phyloP scores from a whole-genome alignment of 1,139 yeast species.

The Zygoascus hellenicus region DNA sequence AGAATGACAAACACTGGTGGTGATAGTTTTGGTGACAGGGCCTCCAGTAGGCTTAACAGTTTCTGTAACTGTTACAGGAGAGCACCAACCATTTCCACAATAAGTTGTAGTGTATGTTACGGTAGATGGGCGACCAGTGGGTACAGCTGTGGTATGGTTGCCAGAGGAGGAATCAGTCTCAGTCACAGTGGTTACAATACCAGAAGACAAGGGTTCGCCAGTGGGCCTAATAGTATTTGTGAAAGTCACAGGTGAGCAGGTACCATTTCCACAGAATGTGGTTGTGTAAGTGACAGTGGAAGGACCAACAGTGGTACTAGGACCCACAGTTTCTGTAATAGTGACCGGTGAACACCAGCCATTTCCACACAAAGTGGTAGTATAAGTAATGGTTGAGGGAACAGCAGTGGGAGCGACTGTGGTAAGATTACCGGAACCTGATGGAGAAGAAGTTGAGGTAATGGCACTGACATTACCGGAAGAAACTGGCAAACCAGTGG shows the following conservation, averaged over 20 bases:
- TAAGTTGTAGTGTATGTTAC: conserved; percentile 10
- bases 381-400: background rate
- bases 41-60: conserved; percentile 8
- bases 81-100: background rate
- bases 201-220: conserved; percentile 3
- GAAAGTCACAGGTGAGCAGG: conserved; percentile 14
- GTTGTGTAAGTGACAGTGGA: background rate
- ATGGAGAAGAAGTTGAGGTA: background rate
- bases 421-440: background rate
- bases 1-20: background rate
- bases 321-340: conserved; percentile 15
- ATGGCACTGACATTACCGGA: too few species aligned
- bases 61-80: background rate
- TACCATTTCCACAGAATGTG: background rate
- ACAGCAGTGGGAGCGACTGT: background rate
- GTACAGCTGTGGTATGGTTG: background rate
- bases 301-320: conserved; percentile 3
- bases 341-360: conserved; percentile 13
- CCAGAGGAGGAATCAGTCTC: conserved; percentile 1
- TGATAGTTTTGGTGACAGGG: conserved; percentile 11
- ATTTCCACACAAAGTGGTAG: conserved; percentile 4
- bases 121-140: conserved; percentile 3
- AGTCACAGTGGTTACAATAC: background rate
- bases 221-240: conserved; percentile 13
- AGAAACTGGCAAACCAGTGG: too few species aligned